These are phyloP conservation scores for Ambrosiella xylebori DNA, from an alignment of 2,329 filamentous ascomycete genomes.

Conservation along the genomic window DNA sequence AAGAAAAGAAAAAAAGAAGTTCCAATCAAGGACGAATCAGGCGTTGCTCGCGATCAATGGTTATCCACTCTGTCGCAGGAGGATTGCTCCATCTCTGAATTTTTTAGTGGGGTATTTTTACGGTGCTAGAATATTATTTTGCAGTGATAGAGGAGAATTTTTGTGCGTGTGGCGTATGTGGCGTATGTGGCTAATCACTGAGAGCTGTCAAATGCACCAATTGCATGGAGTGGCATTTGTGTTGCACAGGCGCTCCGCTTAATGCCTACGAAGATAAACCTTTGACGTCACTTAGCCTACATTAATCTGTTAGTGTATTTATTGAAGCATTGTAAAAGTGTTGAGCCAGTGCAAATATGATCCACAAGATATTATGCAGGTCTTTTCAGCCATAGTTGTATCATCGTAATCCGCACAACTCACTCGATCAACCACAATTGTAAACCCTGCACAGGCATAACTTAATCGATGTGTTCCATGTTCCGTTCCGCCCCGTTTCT, in stretches of 20 bases:
- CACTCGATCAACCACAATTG: neutral
- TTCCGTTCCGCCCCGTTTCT: neutral
- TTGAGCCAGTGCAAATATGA: neutral
- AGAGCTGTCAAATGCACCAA: too few relatives aligned
- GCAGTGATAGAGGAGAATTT: neutral
- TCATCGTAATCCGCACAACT: neutral
- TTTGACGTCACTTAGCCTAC: neutral
- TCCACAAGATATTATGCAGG: neutral
- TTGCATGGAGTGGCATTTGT: neutral
- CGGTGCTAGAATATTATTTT: neutral
- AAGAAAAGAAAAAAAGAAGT: constrained; percentile 1
- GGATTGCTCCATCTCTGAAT: neutral
- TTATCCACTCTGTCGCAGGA: neutral
- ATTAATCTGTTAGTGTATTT: too few relatives aligned
- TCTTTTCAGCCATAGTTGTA: neutral
- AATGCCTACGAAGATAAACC: neutral
- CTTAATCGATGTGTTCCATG: neutral
- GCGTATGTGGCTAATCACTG: neutral
- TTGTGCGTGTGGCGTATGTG: constrained; percentile 12
- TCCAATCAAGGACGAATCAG: neutral
- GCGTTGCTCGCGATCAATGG: neutral
- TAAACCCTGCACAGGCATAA: neutral
- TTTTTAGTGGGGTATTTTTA: constrained; percentile 7
- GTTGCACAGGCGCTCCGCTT: neutral
- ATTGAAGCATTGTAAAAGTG: neutral